A percentile compares a stretch with the other conserved stretches of the same genome.
These are phyloP conservation scores for Agaricus subrufescens DNA, from an alignment of 768 basidiomycete genomes.

Conservation along the genomic window DNA sequence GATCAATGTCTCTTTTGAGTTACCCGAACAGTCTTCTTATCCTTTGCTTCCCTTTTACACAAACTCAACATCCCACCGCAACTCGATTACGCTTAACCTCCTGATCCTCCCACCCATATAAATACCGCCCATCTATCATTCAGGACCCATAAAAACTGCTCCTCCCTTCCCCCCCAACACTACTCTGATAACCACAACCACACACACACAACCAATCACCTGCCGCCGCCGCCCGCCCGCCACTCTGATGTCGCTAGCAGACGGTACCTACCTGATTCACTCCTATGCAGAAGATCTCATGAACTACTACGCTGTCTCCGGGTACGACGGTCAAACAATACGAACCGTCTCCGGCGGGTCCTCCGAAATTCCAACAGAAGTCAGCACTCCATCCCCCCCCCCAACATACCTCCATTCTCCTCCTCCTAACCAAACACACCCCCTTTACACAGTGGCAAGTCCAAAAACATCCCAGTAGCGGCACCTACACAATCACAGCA, in stretches of 20 bases:
- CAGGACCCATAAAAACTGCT: no score
- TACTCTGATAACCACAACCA: neutral
- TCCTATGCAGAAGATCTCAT: neutral
- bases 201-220: neutral
- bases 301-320: neutral
- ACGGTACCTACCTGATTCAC: constrained; percentile 6
- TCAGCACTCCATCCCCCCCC: neutral
- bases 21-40: neutral
- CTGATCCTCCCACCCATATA: neutral
- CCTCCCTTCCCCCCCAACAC: no score
- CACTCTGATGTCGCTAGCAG: constrained; percentile 1
- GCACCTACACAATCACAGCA: constrained; percentile 4
- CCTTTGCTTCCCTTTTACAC: neutral
- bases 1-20: neutral
- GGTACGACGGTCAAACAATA: neutral
- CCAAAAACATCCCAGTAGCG: neutral
- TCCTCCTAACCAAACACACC: no score
- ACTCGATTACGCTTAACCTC: neutral
- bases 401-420: no score
- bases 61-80: neutral
- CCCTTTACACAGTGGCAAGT: constrained; percentile 1
- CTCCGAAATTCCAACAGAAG: neutral
- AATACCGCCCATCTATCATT: neutral
- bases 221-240: neutral
- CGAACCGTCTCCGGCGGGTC: neutral